phyloP scores from a whole-genome alignment of 139 green algal genomes.

The Picochlorum sp. region DNA sequence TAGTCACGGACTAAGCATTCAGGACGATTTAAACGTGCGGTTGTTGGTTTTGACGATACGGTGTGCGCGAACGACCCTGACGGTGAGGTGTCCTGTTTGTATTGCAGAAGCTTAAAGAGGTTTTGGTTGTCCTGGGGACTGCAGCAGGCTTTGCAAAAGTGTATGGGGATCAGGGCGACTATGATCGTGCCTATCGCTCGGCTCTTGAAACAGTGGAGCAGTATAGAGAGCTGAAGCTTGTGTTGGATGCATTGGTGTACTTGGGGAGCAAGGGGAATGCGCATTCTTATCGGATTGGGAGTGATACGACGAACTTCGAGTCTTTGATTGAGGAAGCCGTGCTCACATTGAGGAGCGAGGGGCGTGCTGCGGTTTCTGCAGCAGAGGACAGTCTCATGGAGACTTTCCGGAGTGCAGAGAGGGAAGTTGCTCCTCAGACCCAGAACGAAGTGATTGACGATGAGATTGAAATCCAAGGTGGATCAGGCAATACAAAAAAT shows the following conservation, averaged over 20 bases:
- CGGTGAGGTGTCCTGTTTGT: too few species aligned
- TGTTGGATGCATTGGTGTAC: not conserved
- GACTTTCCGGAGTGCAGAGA: not conserved
- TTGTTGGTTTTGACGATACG: too few species aligned
- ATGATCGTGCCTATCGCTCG: not conserved
- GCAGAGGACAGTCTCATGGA: not conserved
- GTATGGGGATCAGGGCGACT: too few species aligned
- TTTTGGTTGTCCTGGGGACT: too few species aligned
- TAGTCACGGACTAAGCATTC: too few species aligned
- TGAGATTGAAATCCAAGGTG: not conserved
- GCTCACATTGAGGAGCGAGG: not conserved
- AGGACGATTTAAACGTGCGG: too few species aligned
- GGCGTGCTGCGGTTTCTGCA: not conserved
- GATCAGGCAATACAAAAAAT: not conserved
- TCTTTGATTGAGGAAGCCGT: not conserved
- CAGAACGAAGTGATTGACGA: constrained; percentile 5
- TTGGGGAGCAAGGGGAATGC: not conserved
- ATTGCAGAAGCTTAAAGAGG: too few species aligned
- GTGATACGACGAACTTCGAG: not conserved
- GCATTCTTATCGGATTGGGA: not conserved
- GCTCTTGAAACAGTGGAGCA: not conserved
- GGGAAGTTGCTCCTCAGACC: not conserved
- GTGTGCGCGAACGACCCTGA: too few species aligned
- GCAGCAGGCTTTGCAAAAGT: too few species aligned
- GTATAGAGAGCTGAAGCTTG: not conserved